Percentiles rank a stretch among this genome's conserved stretches.
Conservation (phyloP, 768 basidiomycete genomes). For the Piloderma croceum region DNA sequence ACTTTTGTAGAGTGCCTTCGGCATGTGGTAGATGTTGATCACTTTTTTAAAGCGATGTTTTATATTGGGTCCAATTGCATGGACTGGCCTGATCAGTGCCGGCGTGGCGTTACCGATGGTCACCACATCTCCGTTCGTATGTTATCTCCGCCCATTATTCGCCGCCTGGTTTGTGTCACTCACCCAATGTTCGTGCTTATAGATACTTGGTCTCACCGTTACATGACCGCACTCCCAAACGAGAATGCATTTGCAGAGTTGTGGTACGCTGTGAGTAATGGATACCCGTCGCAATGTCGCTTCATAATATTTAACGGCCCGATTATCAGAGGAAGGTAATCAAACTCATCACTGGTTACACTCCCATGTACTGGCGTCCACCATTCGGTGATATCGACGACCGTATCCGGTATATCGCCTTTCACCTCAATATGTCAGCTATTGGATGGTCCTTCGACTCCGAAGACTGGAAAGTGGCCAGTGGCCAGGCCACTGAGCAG, state of each 20-base stretch:
- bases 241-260: too few species aligned
- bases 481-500: too few species aligned
- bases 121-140: slow-evolving; percentile 59
- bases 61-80: slow-evolving; percentile 56
- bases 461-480: too few species aligned
- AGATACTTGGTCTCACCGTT: slow-evolving; percentile 32
- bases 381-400: slow-evolving; percentile 9
- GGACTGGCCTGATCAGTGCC: slow-evolving; percentile 52
- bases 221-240: too few species aligned
- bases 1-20: too few species aligned
- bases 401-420: slow-evolving; percentile 7
- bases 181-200: background rate
- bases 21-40: too few species aligned
- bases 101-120: slow-evolving; percentile 49
- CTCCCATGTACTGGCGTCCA: slow-evolving; percentile 5
- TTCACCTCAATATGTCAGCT: too few species aligned
- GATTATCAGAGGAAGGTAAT: too few species aligned
- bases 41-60: slow-evolving; percentile 43
- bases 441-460: too few species aligned
- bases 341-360: slow-evolving; percentile 2
- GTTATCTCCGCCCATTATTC: slow-evolving; percentile 20
- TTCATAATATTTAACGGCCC: too few species aligned
- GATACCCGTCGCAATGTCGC: too few species aligned
- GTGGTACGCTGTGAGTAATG: too few species aligned
- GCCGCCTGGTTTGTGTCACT: background rate